Evolutionary conservation across 1,284 basidiomycete genomes (phyloP).

Genomic region (Sporisorium reilianum): DNA sequence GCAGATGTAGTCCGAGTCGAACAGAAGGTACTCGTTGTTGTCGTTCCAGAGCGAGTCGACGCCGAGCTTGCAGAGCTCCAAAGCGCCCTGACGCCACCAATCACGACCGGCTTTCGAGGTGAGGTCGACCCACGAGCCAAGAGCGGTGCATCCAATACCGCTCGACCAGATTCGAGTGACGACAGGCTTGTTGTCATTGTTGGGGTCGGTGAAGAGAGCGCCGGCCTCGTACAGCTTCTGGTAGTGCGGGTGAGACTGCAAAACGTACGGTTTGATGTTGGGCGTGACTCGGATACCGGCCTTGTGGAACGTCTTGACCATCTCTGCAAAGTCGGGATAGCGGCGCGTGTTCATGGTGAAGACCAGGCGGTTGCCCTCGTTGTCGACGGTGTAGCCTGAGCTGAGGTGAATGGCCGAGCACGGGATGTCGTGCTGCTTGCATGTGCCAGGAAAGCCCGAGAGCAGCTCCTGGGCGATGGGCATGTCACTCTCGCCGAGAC

Average conservation of each 20-base stretch:
- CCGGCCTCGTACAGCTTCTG: constrained; percentile 64
- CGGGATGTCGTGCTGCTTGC: constrained; percentile 71
- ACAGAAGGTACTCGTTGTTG: constrained; percentile 71
- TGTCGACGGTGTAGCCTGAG: constrained; percentile 70
- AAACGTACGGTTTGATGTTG: constrained; percentile 70
- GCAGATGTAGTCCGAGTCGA: constrained; percentile 69
- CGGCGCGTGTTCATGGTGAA: constrained; percentile 71
- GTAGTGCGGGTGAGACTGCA: constrained; percentile 68
- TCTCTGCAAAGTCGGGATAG: constrained; percentile 71
- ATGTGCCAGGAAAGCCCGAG: constrained; percentile 69
- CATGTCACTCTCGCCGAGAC: constrained; percentile 70
- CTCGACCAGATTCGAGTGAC: constrained; percentile 71
- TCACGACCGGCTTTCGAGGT: constrained; percentile 68
- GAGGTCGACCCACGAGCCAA: constrained; percentile 71
- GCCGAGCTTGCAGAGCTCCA: constrained; percentile 69
- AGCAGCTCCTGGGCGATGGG: constrained; percentile 71
- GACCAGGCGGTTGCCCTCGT: constrained; percentile 70
- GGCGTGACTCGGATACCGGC: constrained; percentile 71
- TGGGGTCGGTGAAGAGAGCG: constrained; percentile 69
- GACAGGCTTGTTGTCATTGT: constrained; percentile 62
- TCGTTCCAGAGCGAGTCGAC: constrained; percentile 72
- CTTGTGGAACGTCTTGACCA: constrained; percentile 70
- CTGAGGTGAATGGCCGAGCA: constrained; percentile 68
- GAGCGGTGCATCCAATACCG: constrained; percentile 69
- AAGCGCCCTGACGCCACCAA: constrained; percentile 71